These are phyloP conservation scores for Selaginella moellendorffii DNA, from an alignment of 75 land plant genomes.

Conservation along the genomic window DNA sequence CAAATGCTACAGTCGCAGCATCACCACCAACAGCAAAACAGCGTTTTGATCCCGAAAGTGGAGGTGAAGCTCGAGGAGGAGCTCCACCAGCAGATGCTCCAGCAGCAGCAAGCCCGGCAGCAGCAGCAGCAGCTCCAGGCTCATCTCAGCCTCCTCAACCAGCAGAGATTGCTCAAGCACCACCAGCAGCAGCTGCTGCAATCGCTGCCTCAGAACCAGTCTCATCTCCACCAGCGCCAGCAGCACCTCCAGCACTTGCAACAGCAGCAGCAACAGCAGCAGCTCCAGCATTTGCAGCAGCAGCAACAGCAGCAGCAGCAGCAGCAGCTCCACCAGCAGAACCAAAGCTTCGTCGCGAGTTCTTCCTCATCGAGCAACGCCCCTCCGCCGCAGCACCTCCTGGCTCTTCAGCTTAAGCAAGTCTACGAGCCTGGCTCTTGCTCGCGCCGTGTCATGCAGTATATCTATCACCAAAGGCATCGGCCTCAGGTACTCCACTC, in stretches of 20 bases:
- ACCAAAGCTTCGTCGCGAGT: not conserved
- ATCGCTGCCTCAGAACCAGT: slow-evolving; percentile 33
- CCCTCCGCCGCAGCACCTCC: slow-evolving; percentile 20
- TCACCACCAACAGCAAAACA: not conserved
- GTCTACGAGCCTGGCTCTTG: slow-evolving; percentile 73
- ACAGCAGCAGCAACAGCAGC: slow-evolving; percentile 12
- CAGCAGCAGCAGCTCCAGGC: slow-evolving; percentile 31
- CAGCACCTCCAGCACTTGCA: slow-evolving; percentile 13
- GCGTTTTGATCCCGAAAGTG: not conserved
- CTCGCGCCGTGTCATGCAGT: slow-evolving; percentile 65
- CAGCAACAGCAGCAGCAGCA: slow-evolving; percentile 11
- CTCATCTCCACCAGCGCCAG: slow-evolving; percentile 38
- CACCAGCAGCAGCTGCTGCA: slow-evolving; percentile 49
- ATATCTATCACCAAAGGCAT: slow-evolving; percentile 78
- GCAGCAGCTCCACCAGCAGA: slow-evolving; percentile 15
- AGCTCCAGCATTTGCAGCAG: slow-evolving; percentile 11
- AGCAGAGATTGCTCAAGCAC: slow-evolving; percentile 26
- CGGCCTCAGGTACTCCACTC: slow-evolving; percentile 34
- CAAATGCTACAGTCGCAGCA: slow-evolving; percentile 17
- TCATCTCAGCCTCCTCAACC: slow-evolving; percentile 11
- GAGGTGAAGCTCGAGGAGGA: not conserved
- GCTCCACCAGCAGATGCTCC: slow-evolving; percentile 41
- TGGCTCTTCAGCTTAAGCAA: no score
- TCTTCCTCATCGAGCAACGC: not conserved
- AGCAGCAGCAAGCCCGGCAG: slow-evolving; percentile 41